Evolutionary conservation across 345 rosid genomes (phyloP).

Genomic region (Pseudoturritis turrita): DNA sequence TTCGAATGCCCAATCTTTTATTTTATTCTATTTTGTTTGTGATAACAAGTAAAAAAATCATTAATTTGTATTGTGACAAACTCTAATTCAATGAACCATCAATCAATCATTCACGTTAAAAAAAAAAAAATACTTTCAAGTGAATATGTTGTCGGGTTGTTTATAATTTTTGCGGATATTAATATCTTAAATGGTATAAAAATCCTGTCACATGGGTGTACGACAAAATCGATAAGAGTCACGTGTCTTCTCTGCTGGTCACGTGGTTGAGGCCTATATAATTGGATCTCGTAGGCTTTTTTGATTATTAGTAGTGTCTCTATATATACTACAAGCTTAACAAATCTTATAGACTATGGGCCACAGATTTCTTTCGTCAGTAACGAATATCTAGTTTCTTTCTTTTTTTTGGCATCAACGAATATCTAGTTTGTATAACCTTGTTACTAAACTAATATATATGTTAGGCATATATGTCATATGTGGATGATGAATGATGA

Average conservation of each 20-base stretch:
- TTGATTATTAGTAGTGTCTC: background rate
- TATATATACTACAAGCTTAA: background rate
- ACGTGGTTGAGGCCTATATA: slow-evolving; percentile 26
- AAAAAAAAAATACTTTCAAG: background rate
- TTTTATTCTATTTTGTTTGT: background rate
- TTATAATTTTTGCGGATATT: background rate
- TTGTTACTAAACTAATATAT: no score
- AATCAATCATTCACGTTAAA: slow-evolving; percentile 11
- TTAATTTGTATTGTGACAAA: background rate
- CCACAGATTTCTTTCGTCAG: background rate
- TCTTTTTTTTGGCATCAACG: background rate
- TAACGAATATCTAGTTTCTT: background rate
- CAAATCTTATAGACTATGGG: background rate
- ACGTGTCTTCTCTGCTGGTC: slow-evolving; percentile 24
- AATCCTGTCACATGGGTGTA: slow-evolving; percentile 24
- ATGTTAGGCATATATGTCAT: background rate
- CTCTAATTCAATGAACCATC: background rate
- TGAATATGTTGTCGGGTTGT: slow-evolving; percentile 16
- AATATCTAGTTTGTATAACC: no score
- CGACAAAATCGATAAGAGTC: slow-evolving; percentile 20
- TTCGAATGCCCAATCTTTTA: background rate
- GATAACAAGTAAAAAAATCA: background rate
- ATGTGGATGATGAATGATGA: background rate
- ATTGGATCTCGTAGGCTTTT: slow-evolving; percentile 29
- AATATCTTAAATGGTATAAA: background rate